Evolutionary conservation across 2,329 filamentous ascomycete genomes (phyloP).

Genomic region (Claviceps sp.): DNA sequence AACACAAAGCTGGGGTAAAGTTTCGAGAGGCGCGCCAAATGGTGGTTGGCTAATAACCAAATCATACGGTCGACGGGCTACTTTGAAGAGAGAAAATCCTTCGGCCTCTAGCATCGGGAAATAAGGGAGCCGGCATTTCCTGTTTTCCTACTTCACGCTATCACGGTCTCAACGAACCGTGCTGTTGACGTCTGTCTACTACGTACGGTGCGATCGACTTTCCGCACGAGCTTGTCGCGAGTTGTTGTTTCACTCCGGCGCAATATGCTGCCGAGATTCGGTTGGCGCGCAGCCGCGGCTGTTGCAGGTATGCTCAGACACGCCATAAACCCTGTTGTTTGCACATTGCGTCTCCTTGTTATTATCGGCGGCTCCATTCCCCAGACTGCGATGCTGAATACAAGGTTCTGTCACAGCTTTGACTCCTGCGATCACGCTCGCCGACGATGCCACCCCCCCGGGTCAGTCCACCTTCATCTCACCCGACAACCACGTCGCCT

Average conservation of each 20-base stretch:
- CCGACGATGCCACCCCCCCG: constrained; percentile 16
- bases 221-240: not conserved
- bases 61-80: too few relatives aligned
- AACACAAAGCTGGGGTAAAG: too few relatives aligned
- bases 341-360: not conserved
- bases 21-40: too few relatives aligned
- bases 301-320: constrained; percentile 12
- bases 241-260: not conserved
- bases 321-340: not conserved
- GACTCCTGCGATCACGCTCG: constrained; percentile 11
- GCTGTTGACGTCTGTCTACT: not conserved
- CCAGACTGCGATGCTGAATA: not conserved
- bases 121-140: too few relatives aligned
- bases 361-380: not conserved
- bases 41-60: too few relatives aligned
- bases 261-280: constrained; percentile 16
- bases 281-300: constrained; percentile 17
- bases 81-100: too few relatives aligned
- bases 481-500: constrained; percentile 29
- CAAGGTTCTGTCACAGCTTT: constrained; percentile 9
- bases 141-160: too few relatives aligned
- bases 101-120: too few relatives aligned
- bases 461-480: constrained; percentile 31
- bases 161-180: too few relatives aligned
- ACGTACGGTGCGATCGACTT: not conserved